Conservation (phyloP, 805 yeast genomes). For the Pichia insulana region DNA sequence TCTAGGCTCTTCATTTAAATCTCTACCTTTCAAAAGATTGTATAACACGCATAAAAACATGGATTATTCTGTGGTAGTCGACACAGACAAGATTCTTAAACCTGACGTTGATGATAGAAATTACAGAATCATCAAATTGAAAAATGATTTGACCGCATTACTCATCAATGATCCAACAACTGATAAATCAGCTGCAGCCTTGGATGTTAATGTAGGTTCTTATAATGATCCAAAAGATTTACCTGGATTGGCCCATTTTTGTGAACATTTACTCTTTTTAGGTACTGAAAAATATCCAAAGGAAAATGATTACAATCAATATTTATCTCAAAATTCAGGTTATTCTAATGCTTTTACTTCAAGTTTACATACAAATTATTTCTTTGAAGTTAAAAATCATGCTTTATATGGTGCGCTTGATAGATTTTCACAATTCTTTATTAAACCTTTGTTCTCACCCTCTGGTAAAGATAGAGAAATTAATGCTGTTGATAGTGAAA, state of each 20-base stretch:
- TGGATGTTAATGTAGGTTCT: conserved; percentile 73
- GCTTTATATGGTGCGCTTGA: conserved; percentile 82
- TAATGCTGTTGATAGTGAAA: conserved; percentile 91
- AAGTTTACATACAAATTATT: conserved; percentile 81
- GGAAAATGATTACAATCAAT: conserved; percentile 68
- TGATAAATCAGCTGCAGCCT: conserved; percentile 70
- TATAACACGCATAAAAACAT: background rate
- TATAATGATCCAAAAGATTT: conserved; percentile 55
- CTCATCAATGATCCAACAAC: conserved; percentile 60
- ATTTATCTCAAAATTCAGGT: conserved; percentile 77
- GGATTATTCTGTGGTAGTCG: conserved; percentile 13
- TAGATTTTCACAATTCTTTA: conserved; percentile 87
- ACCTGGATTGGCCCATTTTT: conserved; percentile 75
- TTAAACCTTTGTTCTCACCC: conserved; percentile 65
- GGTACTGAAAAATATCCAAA: conserved; percentile 70
- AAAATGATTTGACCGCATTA: conserved; percentile 51
- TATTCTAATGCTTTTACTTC: conserved; percentile 89
- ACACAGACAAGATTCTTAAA: conserved; percentile 23
- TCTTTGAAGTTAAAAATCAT: conserved; percentile 72
- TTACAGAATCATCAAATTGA: conserved; percentile 56
- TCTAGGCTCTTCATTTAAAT: background rate
- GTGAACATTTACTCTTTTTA: conserved; percentile 68
- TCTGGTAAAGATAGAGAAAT: conserved; percentile 85
- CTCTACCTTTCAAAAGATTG: background rate
- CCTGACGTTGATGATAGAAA: conserved; percentile 64